Base-by-base conservation (phyloP, 805 yeast genomes). In the Henningerozyma blattae region DNA sequence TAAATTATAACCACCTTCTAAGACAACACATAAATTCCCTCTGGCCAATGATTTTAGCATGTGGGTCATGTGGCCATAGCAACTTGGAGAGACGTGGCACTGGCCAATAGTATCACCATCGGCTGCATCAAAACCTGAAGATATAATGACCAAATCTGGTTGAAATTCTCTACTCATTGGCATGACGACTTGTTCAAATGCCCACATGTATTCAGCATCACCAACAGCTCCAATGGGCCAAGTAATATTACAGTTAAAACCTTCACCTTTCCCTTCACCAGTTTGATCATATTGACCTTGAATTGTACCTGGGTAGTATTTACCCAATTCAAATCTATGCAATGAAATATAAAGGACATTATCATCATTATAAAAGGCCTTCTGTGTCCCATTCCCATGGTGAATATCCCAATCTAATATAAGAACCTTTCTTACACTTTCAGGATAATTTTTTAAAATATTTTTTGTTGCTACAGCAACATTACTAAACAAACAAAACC, bases 301-400 rank as follows among this genome's bases (percentile, higher is more conserved):
- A 27, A 73, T 68, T 0, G 94, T 84, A 4, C 97, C 96, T 0
- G 99, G 99, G 52, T 91, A 91, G 52, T 84, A 91, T 45, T 73
- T 75, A 0, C 94, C 97, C 42, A 79, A 73, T 49, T 91, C 97
- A 53, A 82, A 89, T 42, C 98, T 72, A 58, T 91, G 99, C 20
- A 89, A 59, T 0, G 97, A 87, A 30, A 91, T 75, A 57, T 91
- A 91, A 24, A 91, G 65, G 7, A 91, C 96, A 35, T 94, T 65
- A 18, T 94, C 94, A 52, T 91, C 95, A 42, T 83, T 72, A 44
- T 73, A 73, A 46, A 91, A 91, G 2, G 94, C 85, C 53, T 81
- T 79, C 57, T 91, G 98, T 1, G 99, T 91, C 27, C 99, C 99
- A 56, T 91, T 91, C 18, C 99, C 99, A 56, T 91, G 99, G 58